Evolutionary conservation across 768 basidiomycete genomes (phyloP).

Genomic region (Tylopilus rubrobrunneus): DNA sequence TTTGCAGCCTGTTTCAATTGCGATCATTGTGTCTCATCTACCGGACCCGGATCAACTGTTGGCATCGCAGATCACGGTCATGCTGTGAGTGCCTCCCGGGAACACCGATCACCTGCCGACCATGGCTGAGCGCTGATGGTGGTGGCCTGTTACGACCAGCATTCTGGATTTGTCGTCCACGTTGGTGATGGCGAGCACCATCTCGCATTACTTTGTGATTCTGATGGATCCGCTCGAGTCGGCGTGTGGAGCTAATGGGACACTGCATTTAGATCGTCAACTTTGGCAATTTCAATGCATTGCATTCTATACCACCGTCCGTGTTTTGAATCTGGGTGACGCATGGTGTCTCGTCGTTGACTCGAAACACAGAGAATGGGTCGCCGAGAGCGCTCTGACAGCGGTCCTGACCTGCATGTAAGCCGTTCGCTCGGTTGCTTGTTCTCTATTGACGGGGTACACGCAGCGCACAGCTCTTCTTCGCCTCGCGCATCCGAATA

Average conservation of each 20-base stretch:
- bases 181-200: neutral
- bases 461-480: slow-evolving; percentile 2
- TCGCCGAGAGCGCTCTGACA: neutral
- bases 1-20: neutral
- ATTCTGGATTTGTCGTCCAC: slow-evolving; percentile 3
- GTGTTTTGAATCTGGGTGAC: neutral
- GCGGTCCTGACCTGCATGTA: slow-evolving; percentile 2
- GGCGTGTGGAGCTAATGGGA: neutral
- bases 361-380: neutral
- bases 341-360: neutral
- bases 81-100: neutral
- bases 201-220: slow-evolving; percentile 4
- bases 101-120: neutral
- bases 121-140: neutral
- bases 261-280: neutral
- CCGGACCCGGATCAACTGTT: neutral
- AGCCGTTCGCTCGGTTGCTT: neutral
- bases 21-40: neutral
- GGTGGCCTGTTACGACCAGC: neutral
- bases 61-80: neutral
- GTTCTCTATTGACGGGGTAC: too few relatives aligned
- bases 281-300: neutral
- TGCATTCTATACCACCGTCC: neutral
- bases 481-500: slow-evolving; percentile 3
- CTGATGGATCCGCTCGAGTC: neutral